phyloP scores from a whole-genome alignment of 1,284 basidiomycete species.

The Pyrrhoderma lamaoense region DNA sequence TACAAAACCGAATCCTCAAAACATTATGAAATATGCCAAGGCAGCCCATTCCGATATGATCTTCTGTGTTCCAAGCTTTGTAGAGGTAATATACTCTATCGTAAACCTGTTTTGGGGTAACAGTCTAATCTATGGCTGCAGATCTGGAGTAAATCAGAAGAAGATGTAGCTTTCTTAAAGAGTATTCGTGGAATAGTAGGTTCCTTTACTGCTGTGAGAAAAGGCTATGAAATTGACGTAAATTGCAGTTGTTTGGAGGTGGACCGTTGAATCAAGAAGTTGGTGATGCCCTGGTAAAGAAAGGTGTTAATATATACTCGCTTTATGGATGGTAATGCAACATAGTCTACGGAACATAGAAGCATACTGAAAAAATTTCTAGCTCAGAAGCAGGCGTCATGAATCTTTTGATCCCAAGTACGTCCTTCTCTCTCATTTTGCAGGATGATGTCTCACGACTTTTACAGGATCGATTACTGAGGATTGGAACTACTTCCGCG shows the following conservation, averaged over 20 bases:
- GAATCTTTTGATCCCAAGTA: slow-evolving; percentile 20
- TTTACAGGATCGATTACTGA: slow-evolving; percentile 13
- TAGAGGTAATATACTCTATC: slow-evolving; percentile 23
- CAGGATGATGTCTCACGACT: neutral
- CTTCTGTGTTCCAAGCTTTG: slow-evolving; percentile 25
- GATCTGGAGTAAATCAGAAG: neutral
- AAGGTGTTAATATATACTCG: slow-evolving; percentile 23
- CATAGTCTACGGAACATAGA: no score
- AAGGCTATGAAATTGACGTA: neutral
- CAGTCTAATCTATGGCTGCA: neutral
- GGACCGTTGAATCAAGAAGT: slow-evolving; percentile 24
- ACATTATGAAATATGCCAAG: slow-evolving; percentile 20
- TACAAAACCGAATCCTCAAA: slow-evolving; percentile 23
- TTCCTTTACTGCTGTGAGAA: slow-evolving; percentile 11
- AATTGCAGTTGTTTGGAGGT: slow-evolving; percentile 26
- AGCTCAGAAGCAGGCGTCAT: slow-evolving; percentile 22
- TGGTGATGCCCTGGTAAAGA: slow-evolving; percentile 23
- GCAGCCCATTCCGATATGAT: slow-evolving; percentile 21
- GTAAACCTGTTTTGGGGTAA: neutral
- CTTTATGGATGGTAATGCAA: slow-evolving; percentile 25
- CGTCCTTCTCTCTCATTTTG: neutral
- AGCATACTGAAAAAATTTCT: neutral
- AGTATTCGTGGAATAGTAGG: slow-evolving; percentile 5
- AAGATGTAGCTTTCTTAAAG: neutral
- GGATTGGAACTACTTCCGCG: slow-evolving; percentile 26